Evolutionary conservation across 371 early-diverging fungal species (phyloP).

Genomic region (Mortierella sp.): DNA sequence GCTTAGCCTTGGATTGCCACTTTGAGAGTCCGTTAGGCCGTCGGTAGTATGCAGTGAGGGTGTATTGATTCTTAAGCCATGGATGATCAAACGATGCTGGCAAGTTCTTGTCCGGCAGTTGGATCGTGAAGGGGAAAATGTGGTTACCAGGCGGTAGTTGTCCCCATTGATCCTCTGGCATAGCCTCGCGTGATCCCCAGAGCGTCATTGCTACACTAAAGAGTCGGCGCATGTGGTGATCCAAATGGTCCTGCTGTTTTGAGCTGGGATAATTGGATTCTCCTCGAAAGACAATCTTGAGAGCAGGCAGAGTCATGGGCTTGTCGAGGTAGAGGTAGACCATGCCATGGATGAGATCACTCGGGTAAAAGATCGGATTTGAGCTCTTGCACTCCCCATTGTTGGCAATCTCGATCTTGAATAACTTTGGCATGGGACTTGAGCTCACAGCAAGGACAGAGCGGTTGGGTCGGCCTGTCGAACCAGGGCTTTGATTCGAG

Average conservation of each 20-base stretch:
- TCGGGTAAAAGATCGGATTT: constrained; percentile 46
- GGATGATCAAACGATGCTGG: constrained; percentile 55
- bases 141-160: constrained; percentile 45
- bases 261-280: constrained; percentile 54
- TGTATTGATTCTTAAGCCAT: constrained; percentile 55
- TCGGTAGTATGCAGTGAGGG: constrained; percentile 49
- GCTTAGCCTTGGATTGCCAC: constrained; percentile 55
- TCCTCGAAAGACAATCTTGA: constrained; percentile 53
- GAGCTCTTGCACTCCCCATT: constrained; percentile 49
- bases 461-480: neutral
- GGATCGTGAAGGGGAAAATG: constrained; percentile 53
- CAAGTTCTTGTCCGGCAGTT: constrained; percentile 51
- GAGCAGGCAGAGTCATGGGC: constrained; percentile 53
- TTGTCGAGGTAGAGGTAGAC: constrained; percentile 52
- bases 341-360: constrained; percentile 51
- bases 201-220: constrained; percentile 54
- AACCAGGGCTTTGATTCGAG: neutral
- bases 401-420: constrained; percentile 50
- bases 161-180: constrained; percentile 53
- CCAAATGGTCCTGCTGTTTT: constrained; percentile 52
- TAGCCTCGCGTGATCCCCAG: constrained; percentile 44
- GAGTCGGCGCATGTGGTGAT: constrained; percentile 52
- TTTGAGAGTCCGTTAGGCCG: constrained; percentile 53
- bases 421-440: constrained; percentile 50
- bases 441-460: constrained; percentile 16